Conservation (phyloP, 768 basidiomycete genomes). For the Leucocoprinus sp. region DNA sequence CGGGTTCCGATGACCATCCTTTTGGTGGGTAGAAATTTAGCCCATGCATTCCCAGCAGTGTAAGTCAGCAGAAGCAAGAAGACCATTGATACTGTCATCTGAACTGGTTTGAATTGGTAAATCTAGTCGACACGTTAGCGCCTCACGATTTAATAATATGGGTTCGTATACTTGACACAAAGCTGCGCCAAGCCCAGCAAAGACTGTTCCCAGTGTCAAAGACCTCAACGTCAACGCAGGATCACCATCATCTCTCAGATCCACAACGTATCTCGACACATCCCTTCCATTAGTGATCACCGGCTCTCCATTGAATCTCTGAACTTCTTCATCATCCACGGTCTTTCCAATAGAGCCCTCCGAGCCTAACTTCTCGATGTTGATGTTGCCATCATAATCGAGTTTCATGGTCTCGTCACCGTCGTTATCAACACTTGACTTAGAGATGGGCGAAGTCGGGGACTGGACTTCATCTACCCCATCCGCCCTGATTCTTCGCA, state of each 20-base stretch:
- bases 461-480: neutral
- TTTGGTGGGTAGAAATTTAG: constrained; percentile 33
- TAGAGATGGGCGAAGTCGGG: neutral
- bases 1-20: constrained; percentile 37
- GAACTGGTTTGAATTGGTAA: constrained; percentile 36
- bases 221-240: constrained; percentile 49
- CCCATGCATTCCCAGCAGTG: constrained; percentile 43
- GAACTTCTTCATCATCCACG: constrained; percentile 21
- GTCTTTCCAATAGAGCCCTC: constrained; percentile 4
- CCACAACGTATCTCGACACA: constrained; percentile 47
- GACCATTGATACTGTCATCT: constrained; percentile 42
- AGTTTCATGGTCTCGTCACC: neutral
- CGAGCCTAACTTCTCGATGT: constrained; percentile 12
- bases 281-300: constrained; percentile 38
- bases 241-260: constrained; percentile 51
- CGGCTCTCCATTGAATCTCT: constrained; percentile 30
- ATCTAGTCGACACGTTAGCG: constrained; percentile 1
- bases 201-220: constrained; percentile 43
- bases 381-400: neutral
- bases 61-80: constrained; percentile 51
- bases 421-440: neutral
- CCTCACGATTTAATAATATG: neutral
- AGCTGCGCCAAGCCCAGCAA: constrained; percentile 52
- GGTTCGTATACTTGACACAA: constrained; percentile 38
- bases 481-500: neutral